phyloP scores from a whole-genome alignment of 2,329 filamentous ascomycete species.

The Xylaria sp. region DNA sequence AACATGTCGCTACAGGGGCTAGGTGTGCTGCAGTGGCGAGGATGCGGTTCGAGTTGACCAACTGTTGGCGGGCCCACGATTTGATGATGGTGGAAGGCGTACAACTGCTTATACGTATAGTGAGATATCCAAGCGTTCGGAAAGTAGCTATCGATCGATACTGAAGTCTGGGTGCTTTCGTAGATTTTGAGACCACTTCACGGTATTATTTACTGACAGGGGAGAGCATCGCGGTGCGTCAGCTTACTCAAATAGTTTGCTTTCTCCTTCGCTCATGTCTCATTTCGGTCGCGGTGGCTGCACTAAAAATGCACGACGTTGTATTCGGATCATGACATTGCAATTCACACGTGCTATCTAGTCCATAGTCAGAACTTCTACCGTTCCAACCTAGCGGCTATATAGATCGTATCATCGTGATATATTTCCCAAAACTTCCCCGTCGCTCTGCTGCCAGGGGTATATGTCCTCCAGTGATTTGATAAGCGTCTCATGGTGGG shows the following conservation, averaged over 20 bases:
- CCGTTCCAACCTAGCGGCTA: neutral
- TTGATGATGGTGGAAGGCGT: neutral
- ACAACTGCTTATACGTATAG: neutral
- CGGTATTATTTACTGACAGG: no score
- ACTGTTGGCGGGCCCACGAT: neutral
- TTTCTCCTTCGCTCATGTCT: neutral
- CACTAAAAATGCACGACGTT: neutral
- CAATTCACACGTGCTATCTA: neutral
- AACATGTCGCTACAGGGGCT: no score
- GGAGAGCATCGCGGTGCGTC: neutral
- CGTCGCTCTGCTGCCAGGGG: conserved; percentile 24
- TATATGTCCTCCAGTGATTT: conserved; percentile 16
- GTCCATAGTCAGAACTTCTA: neutral
- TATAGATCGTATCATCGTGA: neutral
- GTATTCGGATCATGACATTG: neutral
- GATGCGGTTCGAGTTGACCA: neutral
- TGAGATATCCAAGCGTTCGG: neutral
- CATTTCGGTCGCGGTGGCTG: neutral
- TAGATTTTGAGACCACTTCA: neutral
- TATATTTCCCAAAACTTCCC: conserved; percentile 7
- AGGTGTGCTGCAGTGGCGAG: neutral
- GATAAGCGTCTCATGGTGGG: conserved; percentile 35
- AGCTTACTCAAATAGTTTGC: neutral
- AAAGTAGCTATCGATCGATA: neutral
- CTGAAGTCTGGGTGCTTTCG: neutral